Evolutionary conservation across 306 rosid genomes (phyloP), one percentile per base, ranked within the genome.

Genomic region (Lathyrus oleraceus): DNA sequence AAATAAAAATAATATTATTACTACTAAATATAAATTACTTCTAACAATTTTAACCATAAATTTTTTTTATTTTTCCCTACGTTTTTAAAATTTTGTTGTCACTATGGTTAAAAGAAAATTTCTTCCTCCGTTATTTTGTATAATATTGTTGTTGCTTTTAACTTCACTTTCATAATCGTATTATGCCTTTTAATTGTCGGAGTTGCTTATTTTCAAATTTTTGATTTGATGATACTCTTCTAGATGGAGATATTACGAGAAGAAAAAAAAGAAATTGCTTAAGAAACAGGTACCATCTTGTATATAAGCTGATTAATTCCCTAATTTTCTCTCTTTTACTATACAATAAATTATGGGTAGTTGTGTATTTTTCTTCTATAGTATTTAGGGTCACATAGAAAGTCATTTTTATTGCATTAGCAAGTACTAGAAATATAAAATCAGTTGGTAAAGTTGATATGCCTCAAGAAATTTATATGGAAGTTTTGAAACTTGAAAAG

Each of bases 401-500:
- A 68, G 32, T 58, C 42, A 49, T 43, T 64, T 44, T 36, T 16
- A n/a, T 70, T 53, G 40, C 47, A 45, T 58, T 45, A 58, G 19
- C 71, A 1, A 71, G 17, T 30, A 0, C 56, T 32, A 67, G 69
- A 56, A 71, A 65, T 32, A 42, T 17, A n/a, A n/a, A 93, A 80
- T 75, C 98, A 6, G 88, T 93, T 28, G 93, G 96, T 70, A 90
- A 88, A 82, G 97, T 93, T 19, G 96, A 90, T 69, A 94, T 90
- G 44, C 96, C 94, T 73, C 98, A 92, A 85, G 98, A 93, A 84
- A 90, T 97, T 35, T 93, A 90, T 82, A 93, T 88, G 98, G 96
- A 96, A 4, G 96, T 93, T 67, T 81, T 93, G 89, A 93, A 90
- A 83, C 96, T 93, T 58, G 93, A 93, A 77, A 93, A 90, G 79